Evolutionary conservation across 2,329 filamentous ascomycete genomes (phyloP), one percentile per base, ranked within the genome.

Genomic region (Didymellaceae sp.): DNA sequence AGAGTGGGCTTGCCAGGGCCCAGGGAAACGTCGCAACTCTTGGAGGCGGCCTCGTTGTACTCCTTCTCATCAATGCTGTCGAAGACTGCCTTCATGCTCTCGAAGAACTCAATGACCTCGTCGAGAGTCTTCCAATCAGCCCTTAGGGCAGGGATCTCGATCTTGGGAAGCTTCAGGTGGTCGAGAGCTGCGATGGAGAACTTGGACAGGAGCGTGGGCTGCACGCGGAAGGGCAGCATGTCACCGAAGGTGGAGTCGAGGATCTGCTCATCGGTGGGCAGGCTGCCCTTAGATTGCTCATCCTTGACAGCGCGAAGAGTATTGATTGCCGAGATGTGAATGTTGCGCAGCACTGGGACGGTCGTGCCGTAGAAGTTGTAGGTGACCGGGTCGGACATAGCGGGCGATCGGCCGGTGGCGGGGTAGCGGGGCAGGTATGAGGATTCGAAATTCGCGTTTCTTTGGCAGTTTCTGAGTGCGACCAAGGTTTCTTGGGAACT

Each of bases 181-280:
- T 48, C 21, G 10, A 62, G 25, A n/a, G 48, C 49, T 11, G 33
- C 44, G 30, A 56, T 11, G 5, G 35, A 26, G 33, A 62, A 65
- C 33, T 59, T 63, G 17, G 42, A 46, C 7, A 62, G 14, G 9
- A 63, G 22, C 8, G 56, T 49, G 11, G 62, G 62, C 34, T 65
- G 62, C 43, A 54, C 17, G 37, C 60, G 62, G 35, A 65, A 43
- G 22, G 62, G 54, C 31, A 59, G 26, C 62, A 65, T 65, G 47
- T 55, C 52, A 28, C 54, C 58, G 18, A 65, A 32, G 5, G 43
- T 32, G 22, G 46, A 28, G 34, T 63, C 53, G 10, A 65, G 57
- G 9, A 65, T n/a, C 10, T 65, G 60, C 24, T 51, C 30, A 13
- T 54, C 62, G 0, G 55, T 48, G 4, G 60, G 55, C 2, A 59